phyloP scores from a whole-genome alignment of 331 rosid genomes.

The Pyrus hybrid region DNA sequence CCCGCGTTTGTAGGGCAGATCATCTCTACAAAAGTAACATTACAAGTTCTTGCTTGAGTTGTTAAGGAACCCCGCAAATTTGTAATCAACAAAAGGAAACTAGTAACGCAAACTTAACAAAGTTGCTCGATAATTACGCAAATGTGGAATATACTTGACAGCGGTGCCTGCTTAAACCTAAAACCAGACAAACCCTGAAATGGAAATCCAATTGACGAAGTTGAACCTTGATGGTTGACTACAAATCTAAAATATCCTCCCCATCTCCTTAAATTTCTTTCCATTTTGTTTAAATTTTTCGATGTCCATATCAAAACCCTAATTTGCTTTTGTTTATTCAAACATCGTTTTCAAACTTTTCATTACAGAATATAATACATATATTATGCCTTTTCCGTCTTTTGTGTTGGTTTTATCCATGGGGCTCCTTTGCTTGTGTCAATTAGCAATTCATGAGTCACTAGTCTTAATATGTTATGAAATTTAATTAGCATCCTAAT shows the following conservation, averaged over 20 bases:
- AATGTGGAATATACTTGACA: too few relatives aligned
- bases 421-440: constrained; percentile 48
- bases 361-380: not conserved
- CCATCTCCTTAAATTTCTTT: not conserved
- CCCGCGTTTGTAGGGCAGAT: not conserved
- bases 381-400: constrained; percentile 28
- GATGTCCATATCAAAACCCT: not conserved
- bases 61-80: not conserved
- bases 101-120: too few relatives aligned
- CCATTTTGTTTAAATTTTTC: not conserved
- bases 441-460: constrained; percentile 25
- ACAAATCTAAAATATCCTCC: not conserved
- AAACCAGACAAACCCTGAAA: not conserved
- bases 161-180: not conserved
- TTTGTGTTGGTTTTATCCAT: constrained; percentile 42
- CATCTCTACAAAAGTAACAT: not conserved
- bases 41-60: not conserved
- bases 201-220: not conserved
- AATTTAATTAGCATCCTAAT: constrained; percentile 6
- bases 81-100: not conserved
- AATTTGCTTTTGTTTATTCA: not conserved
- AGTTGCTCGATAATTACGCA: too few relatives aligned
- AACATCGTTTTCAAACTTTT: not conserved
- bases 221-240: constrained; percentile 3
- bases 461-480: not conserved